phyloP scores from a whole-genome alignment of 495 filamentous ascomycete genomes.

The Xylaria scruposa region DNA sequence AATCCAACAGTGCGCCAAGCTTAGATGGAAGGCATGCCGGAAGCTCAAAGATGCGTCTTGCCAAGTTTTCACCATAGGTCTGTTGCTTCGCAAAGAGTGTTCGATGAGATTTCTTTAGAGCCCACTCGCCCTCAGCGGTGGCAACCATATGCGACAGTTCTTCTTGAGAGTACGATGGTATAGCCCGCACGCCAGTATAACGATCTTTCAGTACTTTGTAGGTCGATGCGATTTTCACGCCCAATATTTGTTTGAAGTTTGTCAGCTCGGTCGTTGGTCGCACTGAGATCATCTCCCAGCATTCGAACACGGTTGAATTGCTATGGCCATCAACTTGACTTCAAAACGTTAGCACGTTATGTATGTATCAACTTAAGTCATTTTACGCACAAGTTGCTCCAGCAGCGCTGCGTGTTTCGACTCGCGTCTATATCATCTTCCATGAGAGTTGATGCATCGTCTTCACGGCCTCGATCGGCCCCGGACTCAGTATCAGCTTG shows the following conservation, averaged over 20 bases:
- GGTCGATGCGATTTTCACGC: conserved; percentile 10
- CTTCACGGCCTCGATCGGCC: neutral
- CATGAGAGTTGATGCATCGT: conserved; percentile 13
- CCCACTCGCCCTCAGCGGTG: neutral
- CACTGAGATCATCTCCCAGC: conserved; percentile 27
- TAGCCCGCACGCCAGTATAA: conserved; percentile 24
- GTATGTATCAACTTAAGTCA: neutral
- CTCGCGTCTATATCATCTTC: neutral
- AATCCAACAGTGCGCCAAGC: conserved; percentile 25
- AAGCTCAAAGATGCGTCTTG: conserved; percentile 15
- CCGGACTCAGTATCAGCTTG: too few species aligned
- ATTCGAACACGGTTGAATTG: conserved; percentile 10
- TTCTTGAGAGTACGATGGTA: conserved; percentile 21
- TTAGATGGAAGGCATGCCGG: conserved; percentile 21
- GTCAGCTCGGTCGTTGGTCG: conserved; percentile 19
- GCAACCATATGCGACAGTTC: conserved; percentile 19
- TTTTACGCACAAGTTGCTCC: conserved; percentile 9
- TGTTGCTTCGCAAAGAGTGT: neutral
- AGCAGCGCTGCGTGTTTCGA: neutral
- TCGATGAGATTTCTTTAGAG: neutral
- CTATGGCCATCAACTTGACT: conserved; percentile 7
- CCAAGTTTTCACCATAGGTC: conserved; percentile 7
- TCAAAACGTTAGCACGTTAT: neutral
- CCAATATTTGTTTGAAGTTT: conserved; percentile 8
- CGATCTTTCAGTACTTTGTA: conserved; percentile 14